These are phyloP conservation scores for Colletotrichum cuscutae DNA, from an alignment of 2,329 filamentous ascomycete genomes.

Conservation along the genomic window DNA sequence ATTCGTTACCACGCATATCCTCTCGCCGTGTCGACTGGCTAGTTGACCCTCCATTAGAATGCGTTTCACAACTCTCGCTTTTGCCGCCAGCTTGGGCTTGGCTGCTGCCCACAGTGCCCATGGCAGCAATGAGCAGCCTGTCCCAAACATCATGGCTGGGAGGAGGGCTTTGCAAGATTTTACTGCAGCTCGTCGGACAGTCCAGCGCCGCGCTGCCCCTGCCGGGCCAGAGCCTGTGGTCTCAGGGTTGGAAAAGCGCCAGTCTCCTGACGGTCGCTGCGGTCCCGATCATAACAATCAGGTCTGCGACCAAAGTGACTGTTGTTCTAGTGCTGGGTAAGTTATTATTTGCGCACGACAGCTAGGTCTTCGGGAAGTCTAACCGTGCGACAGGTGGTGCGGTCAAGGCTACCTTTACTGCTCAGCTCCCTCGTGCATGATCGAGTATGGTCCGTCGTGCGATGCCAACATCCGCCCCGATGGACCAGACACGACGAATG, in stretches of 20 bases:
- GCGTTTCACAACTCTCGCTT: constrained; percentile 18
- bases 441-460: constrained; percentile 69
- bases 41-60: constrained; percentile 1
- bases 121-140: constrained; percentile 3
- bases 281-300: constrained; percentile 47
- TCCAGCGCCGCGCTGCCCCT: constrained; percentile 21
- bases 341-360: constrained; percentile 14
- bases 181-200: constrained; percentile 22
- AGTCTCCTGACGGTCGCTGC: constrained; percentile 58
- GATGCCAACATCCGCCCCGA: constrained; percentile 65
- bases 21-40: not conserved
- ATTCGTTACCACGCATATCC: not conserved
- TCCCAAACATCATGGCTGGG: constrained; percentile 28
- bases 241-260: constrained; percentile 43
- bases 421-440: constrained; percentile 69
- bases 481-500: constrained; percentile 63
- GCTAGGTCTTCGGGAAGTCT: not conserved
- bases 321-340: constrained; percentile 56
- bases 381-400: constrained; percentile 57
- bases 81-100: constrained; percentile 23
- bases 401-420: constrained; percentile 66
- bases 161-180: constrained; percentile 24
- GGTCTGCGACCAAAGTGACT: constrained; percentile 47
- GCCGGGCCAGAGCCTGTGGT: constrained; percentile 10
- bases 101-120: constrained; percentile 21